Evolutionary conservation across 2,329 filamentous ascomycete species (phyloP).

Genomic region (Colletotrichum costaricense): DNA sequence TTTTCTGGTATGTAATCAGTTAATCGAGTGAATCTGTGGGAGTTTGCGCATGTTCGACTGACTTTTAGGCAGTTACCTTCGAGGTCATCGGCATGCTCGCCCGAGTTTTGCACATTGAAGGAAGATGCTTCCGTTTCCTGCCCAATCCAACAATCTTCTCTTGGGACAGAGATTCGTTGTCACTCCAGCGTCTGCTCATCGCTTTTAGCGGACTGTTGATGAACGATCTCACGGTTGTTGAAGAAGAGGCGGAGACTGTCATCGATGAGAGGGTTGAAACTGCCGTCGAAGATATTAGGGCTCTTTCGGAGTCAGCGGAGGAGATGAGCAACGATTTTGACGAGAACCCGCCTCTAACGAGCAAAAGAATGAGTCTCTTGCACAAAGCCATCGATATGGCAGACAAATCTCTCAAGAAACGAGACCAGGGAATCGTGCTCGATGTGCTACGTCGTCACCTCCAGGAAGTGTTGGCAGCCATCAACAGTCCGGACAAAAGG

Average conservation of each 20-base stretch:
- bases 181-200: conserved; percentile 53
- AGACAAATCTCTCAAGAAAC: conserved; percentile 34
- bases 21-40: background rate
- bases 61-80: conserved; percentile 44
- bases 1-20: conserved; percentile 38
- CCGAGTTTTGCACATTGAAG: conserved; percentile 47
- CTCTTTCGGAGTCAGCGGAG: background rate
- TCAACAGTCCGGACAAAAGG: conserved; percentile 48
- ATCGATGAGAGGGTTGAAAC: conserved; percentile 32
- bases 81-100: conserved; percentile 55
- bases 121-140: conserved; percentile 51
- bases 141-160: conserved; percentile 60
- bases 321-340: background rate
- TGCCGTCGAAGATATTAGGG: background rate
- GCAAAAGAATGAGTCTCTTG: background rate
- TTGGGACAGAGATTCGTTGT: conserved; percentile 65
- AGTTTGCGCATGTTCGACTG: background rate
- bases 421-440: conserved; percentile 50
- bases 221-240: conserved; percentile 29
- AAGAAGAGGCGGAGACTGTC: conserved; percentile 13
- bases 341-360: background rate
- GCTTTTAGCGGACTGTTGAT: conserved; percentile 48
- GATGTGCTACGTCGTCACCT: conserved; percentile 61
- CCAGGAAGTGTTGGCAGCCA: conserved; percentile 57
- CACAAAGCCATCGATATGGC: conserved; percentile 19